A percentile compares a stretch with the other conserved stretches of the same genome.
Evolutionary conservation across 2,329 filamentous ascomycete genomes (phyloP).

Genomic region (Pseudofabraea citricarpa): DNA sequence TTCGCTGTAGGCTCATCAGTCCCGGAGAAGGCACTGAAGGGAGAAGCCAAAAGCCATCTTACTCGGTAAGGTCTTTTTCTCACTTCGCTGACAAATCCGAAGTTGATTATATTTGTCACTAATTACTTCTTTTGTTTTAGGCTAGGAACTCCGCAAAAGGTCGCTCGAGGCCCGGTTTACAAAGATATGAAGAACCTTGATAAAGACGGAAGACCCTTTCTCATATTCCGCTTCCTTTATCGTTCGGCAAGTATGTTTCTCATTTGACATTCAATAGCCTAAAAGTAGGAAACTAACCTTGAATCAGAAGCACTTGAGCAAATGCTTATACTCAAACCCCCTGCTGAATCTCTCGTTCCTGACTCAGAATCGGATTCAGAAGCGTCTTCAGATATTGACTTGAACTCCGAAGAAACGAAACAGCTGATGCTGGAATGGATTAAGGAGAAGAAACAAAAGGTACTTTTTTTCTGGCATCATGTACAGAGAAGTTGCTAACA

Average conservation of each 20-base stretch:
- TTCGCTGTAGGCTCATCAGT: not conserved
- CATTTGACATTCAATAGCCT: no score
- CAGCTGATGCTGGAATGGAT: no score
- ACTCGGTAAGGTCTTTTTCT: no score
- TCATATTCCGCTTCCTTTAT: not conserved
- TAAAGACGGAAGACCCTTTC: not conserved
- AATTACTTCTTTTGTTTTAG: no score
- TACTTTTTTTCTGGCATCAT: no score
- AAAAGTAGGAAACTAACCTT: no score
- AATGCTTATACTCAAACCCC: constrained; percentile 16
- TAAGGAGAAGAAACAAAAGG: no score
- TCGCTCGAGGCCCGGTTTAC: not conserved
- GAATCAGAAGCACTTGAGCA: constrained; percentile 16
- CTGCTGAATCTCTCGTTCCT: constrained; percentile 10
- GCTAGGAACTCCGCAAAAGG: not conserved
- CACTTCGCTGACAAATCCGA: no score
- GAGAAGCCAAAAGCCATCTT: not conserved
- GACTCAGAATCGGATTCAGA: not conserved
- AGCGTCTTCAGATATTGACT: not conserved
- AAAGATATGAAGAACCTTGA: not conserved
- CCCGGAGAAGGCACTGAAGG: not conserved
- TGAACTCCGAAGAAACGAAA: not conserved
- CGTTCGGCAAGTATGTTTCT: no score
- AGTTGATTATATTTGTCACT: no score
- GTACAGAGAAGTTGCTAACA: no score